These are phyloP conservation scores for Debaryomycetaceae sp. DNA, from an alignment of 1,139 yeast genomes.

Conservation along the genomic window DNA sequence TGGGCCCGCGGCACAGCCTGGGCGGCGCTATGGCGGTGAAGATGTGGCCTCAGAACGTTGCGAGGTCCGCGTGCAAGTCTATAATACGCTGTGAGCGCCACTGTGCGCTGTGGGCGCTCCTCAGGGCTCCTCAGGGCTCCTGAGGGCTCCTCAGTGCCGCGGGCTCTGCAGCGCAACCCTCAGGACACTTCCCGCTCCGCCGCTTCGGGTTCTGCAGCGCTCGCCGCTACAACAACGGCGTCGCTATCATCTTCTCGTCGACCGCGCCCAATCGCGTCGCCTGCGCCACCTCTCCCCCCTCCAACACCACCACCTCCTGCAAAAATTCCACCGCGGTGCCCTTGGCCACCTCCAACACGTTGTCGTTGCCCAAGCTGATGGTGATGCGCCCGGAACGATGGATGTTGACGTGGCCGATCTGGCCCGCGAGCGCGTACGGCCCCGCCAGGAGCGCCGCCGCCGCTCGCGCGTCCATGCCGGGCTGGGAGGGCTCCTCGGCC, in stretches of 20 bases:
- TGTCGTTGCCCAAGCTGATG: conserved; percentile 64
- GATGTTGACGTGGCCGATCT: conserved; percentile 65
- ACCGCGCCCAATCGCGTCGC: conserved; percentile 54
- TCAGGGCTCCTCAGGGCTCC: no score
- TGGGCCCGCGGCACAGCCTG: no score
- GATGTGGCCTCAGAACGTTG: no score
- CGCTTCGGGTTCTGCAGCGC: no score
- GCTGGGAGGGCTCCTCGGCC: conserved; percentile 1
- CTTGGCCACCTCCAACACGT: conserved; percentile 61
- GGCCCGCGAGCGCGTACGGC: conserved; percentile 38
- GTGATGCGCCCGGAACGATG: conserved; percentile 81
- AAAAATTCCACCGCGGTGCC: conserved; percentile 74
- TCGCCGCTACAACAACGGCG: conserved; percentile 38
- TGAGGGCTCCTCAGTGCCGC: no score
- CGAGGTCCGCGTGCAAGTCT: no score
- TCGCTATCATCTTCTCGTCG: conserved; percentile 51
- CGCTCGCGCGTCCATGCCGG: conserved; percentile 11
- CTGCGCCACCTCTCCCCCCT: conserved; percentile 17
- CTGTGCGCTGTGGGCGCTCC: no score
- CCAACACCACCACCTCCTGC: conserved; percentile 70
- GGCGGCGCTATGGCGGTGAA: no score
- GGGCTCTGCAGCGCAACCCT: no score
- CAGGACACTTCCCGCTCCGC: no score
- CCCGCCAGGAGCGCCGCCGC: conserved; percentile 12
- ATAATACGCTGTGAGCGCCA: no score